These are phyloP conservation scores for Ogataea minuta DNA, from an alignment of 805 yeast genomes.

Conservation along the genomic window DNA sequence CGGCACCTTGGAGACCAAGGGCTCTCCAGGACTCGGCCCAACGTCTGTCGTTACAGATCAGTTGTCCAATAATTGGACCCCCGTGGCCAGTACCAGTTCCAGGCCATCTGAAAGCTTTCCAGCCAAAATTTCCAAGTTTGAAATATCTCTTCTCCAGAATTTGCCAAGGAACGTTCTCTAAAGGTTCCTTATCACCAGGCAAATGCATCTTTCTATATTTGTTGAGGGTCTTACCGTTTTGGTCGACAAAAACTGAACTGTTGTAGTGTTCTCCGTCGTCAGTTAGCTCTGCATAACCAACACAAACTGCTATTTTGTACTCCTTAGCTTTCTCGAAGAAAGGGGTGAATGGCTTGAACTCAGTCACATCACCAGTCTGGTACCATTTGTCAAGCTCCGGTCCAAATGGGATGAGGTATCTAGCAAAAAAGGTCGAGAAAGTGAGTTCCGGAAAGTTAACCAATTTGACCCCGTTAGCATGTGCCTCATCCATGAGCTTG, in stretches of 20 bases:
- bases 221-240: constrained; percentile 30
- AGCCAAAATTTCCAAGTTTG: constrained; percentile 37
- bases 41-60: constrained; percentile 40
- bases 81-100: constrained; percentile 33
- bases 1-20: constrained; percentile 39
- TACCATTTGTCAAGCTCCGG: constrained; percentile 36
- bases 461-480: constrained; percentile 29
- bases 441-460: constrained; percentile 38
- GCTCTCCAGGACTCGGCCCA: constrained; percentile 42
- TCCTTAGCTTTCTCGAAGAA: constrained; percentile 37
- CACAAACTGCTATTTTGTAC: constrained; percentile 31
- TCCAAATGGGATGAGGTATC: constrained; percentile 34
- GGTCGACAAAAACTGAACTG: constrained; percentile 34
- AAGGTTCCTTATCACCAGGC: constrained; percentile 38
- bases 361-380: constrained; percentile 35
- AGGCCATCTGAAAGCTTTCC: constrained; percentile 35
- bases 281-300: constrained; percentile 40
- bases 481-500: constrained; percentile 26
- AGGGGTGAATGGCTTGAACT: constrained; percentile 28
- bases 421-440: constrained; percentile 37
- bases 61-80: constrained; percentile 36
- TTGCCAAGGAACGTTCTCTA: constrained; percentile 33
- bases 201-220: constrained; percentile 39
- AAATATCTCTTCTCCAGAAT: constrained; percentile 40
- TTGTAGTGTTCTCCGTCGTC: constrained; percentile 38